Conservation (phyloP, 2,329 filamentous ascomycete genomes). For the Colletotrichum siamense region DNA sequence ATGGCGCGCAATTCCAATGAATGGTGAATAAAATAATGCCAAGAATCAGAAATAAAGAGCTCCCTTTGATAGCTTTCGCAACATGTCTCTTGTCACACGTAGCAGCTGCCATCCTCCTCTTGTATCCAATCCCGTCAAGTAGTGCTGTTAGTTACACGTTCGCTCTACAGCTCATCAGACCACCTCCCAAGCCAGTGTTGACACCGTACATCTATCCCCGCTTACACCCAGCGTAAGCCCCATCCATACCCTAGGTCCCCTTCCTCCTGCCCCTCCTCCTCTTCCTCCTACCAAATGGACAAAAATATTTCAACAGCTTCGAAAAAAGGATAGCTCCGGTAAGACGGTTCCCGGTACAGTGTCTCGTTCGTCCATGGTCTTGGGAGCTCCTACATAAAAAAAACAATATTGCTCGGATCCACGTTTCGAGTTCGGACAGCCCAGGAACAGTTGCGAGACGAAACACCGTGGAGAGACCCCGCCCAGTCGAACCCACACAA, state of each 20-base stretch:
- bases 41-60: conserved; percentile 1
- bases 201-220: not conserved
- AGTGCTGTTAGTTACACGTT: not conserved
- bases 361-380: not conserved
- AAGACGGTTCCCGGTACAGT: not conserved
- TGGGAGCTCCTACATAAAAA: conserved; percentile 4
- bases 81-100: not conserved
- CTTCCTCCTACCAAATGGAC: not conserved
- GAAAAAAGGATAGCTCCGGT: not conserved
- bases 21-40: not conserved
- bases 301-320: not conserved
- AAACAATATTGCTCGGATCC: conserved; percentile 14
- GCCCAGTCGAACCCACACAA: conserved; percentile 8
- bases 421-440: conserved; percentile 13
- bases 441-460: conserved; percentile 17
- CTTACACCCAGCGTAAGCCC: conserved; percentile 20
- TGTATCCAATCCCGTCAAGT: conserved; percentile 7
- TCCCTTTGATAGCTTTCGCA: conserved; percentile 4
- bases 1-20: not conserved
- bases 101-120: not conserved
- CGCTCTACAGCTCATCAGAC: conserved; percentile 2
- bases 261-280: not conserved
- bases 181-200: not conserved
- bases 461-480: conserved; percentile 16
- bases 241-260: not conserved